phyloP scores from a whole-genome alignment of 2,329 filamentous ascomycete species.

The Fusarium graminum region DNA sequence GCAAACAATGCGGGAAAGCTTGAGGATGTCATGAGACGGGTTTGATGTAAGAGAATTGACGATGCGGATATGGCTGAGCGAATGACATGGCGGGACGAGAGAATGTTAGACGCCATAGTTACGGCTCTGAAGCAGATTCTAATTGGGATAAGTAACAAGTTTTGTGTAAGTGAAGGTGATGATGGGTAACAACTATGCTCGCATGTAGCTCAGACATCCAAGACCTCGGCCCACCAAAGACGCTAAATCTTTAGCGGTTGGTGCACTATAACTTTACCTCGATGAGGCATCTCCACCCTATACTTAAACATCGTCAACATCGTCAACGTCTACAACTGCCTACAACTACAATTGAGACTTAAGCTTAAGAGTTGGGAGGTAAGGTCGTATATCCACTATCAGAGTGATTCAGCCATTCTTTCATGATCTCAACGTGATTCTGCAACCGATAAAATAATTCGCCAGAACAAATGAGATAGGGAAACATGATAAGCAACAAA shows the following conservation, averaged over 20 bases:
- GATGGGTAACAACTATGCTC: not conserved
- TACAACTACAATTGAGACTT: not conserved
- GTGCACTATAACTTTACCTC: conserved; percentile 14
- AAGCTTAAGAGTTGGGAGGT: not conserved
- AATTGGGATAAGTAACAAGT: not conserved
- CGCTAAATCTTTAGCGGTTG: conserved; percentile 21
- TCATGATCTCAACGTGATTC: not conserved
- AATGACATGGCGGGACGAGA: conserved; percentile 12
- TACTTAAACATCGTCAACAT: not conserved
- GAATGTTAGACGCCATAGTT: conserved; percentile 4
- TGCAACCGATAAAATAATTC: not conserved
- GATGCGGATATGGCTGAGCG: conserved; percentile 3
- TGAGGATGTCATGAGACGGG: conserved; percentile 24
- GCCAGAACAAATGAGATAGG: not conserved
- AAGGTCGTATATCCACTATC: not conserved
- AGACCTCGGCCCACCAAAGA: conserved; percentile 2
- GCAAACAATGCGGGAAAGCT: conserved; percentile 58
- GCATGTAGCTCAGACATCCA: conserved; percentile 24
- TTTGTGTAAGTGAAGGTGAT: not conserved
- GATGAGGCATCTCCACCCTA: not conserved
- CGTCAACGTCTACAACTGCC: not conserved
- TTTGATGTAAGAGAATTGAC: conserved; percentile 5
- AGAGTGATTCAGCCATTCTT: not conserved
- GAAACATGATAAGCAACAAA: not conserved
- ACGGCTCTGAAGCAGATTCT: no score